Conservation (phyloP, 2,329 filamentous ascomycete species). For the Trichophyton simii region DNA sequence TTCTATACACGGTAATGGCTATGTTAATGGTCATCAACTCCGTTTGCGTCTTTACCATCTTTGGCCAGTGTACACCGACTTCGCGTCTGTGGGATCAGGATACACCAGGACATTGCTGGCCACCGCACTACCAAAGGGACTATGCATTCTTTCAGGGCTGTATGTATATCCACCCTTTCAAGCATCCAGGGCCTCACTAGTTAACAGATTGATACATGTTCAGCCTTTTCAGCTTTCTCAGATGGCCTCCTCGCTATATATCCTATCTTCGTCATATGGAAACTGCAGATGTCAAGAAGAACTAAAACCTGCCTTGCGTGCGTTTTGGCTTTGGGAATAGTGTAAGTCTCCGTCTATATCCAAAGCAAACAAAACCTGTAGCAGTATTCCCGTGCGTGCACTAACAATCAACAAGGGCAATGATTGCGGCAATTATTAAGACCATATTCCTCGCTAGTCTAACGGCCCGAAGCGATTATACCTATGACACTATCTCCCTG, state of each 20-base stretch:
- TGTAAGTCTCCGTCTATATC: constrained; percentile 5
- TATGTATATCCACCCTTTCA: not conserved
- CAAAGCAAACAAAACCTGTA: not conserved
- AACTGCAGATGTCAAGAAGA: constrained; percentile 5
- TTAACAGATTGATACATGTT: not conserved
- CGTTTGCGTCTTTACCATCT: constrained; percentile 8
- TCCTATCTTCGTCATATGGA: constrained; percentile 12
- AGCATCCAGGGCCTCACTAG: not conserved
- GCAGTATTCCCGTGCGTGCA: not conserved
- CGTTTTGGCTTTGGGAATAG: constrained; percentile 8
- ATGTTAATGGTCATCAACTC: constrained; percentile 9
- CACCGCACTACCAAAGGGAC: constrained; percentile 6
- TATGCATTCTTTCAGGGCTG: constrained; percentile 11
- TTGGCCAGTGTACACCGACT: constrained; percentile 9
- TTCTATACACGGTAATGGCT: constrained; percentile 7
- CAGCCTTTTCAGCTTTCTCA: constrained; percentile 11
- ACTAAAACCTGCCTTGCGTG: constrained; percentile 8
- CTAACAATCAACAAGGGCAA: constrained; percentile 3
- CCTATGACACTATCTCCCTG: constrained; percentile 7
- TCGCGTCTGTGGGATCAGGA: constrained; percentile 5
- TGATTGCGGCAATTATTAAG: constrained; percentile 8
- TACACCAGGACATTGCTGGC: constrained; percentile 7
- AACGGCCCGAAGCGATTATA: constrained; percentile 7
- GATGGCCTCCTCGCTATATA: constrained; percentile 12
- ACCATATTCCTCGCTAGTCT: constrained; percentile 7